A percentile compares a stretch with the other conserved stretches of the same genome.
Evolutionary conservation across 805 yeast species (phyloP).

Genomic region (Tetrapisispora phaffii): DNA sequence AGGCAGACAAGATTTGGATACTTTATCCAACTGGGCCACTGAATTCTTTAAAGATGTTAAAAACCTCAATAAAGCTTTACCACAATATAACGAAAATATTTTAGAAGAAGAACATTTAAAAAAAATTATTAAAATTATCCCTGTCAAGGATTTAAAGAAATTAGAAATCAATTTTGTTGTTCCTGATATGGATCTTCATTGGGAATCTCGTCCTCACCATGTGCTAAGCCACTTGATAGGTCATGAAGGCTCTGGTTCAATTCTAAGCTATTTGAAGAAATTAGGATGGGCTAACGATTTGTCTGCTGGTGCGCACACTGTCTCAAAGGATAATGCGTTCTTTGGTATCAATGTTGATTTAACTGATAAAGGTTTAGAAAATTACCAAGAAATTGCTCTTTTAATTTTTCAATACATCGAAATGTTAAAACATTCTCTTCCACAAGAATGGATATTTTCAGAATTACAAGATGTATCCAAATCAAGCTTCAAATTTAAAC

Average conservation of each 20-base stretch:
- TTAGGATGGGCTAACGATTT: slow-evolving; percentile 74
- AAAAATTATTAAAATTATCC: slow-evolving; percentile 55
- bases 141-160: slow-evolving; percentile 70
- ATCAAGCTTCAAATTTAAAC: slow-evolving; percentile 68
- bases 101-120: slow-evolving; percentile 40
- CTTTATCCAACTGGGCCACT: slow-evolving; percentile 60
- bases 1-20: slow-evolving; percentile 71
- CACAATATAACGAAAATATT: slow-evolving; percentile 39
- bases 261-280: slow-evolving; percentile 57
- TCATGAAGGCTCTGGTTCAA: slow-evolving; percentile 85
- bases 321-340: slow-evolving; percentile 56
- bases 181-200: slow-evolving; percentile 63
- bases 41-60: slow-evolving; percentile 52
- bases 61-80: slow-evolving; percentile 22
- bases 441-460: slow-evolving; percentile 71
- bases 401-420: slow-evolving; percentile 65
- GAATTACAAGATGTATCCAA: slow-evolving; percentile 63
- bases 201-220: slow-evolving; percentile 60
- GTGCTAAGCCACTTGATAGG: slow-evolving; percentile 79
- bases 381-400: slow-evolving; percentile 52
- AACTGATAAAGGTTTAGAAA: slow-evolving; percentile 57
- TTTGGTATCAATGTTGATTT: slow-evolving; percentile 67
- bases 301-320: slow-evolving; percentile 59
- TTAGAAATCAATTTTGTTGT: slow-evolving; percentile 60
- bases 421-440: slow-evolving; percentile 45